Conservation (phyloP, 2,329 filamentous ascomycete species). For the Lizonia empirigonia region DNA sequence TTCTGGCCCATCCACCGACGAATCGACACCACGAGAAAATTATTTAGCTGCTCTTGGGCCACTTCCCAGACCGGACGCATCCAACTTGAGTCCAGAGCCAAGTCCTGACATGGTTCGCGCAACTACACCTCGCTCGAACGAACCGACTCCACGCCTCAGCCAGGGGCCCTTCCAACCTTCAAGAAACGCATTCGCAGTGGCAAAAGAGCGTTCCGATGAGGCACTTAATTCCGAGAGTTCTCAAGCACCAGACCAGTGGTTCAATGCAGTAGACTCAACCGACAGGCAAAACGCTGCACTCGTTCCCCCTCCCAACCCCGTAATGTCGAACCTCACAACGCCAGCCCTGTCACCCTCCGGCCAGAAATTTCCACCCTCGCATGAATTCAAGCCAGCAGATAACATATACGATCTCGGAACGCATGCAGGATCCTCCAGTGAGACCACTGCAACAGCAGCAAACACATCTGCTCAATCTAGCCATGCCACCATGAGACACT, state of each 20-base stretch:
- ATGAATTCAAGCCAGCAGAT: too few relatives aligned
- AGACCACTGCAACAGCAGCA: neutral
- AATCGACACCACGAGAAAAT: too few relatives aligned
- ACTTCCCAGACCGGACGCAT: neutral
- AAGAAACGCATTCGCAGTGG: neutral
- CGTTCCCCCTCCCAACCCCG: too few relatives aligned
- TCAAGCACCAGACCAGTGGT: neutral
- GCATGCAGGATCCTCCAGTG: too few relatives aligned
- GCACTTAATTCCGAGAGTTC: neutral
- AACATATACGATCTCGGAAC: too few relatives aligned
- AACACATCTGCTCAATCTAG: neutral
- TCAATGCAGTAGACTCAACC: too few relatives aligned
- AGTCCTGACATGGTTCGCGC: neutral
- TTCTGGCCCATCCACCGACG: neutral
- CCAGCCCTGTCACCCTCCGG: too few relatives aligned
- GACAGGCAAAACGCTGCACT: too few relatives aligned
- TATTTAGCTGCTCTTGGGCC: too few relatives aligned
- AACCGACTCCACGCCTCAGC: neutral
- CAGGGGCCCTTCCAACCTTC: neutral
- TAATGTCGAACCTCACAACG: too few relatives aligned
- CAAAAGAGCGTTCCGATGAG: neutral
- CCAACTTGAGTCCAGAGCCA: neutral
- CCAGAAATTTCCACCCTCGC: too few relatives aligned
- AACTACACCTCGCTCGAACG: neutral
- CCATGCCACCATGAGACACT: neutral